Conservation (phyloP, 257 asterid species). For the Petunia secreta region DNA sequence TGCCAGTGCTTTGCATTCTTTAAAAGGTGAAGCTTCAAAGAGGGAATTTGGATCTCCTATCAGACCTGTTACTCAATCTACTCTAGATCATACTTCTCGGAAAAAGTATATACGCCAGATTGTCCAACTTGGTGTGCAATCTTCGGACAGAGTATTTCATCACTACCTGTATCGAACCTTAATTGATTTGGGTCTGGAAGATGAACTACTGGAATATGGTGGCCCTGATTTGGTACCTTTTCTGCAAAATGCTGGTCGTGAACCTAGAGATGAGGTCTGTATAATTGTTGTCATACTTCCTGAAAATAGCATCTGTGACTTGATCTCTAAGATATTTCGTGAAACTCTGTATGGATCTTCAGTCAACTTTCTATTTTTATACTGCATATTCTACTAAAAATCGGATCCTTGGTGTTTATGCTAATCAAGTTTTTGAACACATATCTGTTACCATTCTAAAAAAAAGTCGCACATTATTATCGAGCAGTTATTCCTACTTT, state of each 20-base stretch:
- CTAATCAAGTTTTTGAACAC: background rate
- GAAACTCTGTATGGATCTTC: too few relatives aligned
- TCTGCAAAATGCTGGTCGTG: slow-evolving; percentile 89
- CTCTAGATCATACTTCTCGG: slow-evolving; percentile 78
- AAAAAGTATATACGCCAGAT: slow-evolving; percentile 81
- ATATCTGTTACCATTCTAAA: too few relatives aligned
- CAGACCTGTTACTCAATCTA: slow-evolving; percentile 69
- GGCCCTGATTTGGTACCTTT: slow-evolving; percentile 96
- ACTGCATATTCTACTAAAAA: background rate
- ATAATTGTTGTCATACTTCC: background rate
- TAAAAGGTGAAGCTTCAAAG: slow-evolving; percentile 64
- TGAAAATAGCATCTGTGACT: background rate
- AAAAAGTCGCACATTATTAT: background rate
- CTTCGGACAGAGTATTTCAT: slow-evolving; percentile 83
- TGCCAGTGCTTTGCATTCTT: slow-evolving; percentile 68
- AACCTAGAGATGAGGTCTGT: slow-evolving; percentile 70
- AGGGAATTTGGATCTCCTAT: slow-evolving; percentile 92
- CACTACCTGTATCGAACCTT: slow-evolving; percentile 79
- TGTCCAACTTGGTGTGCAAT: slow-evolving; percentile 93
- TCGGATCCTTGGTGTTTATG: slow-evolving; percentile 1
- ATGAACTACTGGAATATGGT: slow-evolving; percentile 88
- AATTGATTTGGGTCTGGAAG: slow-evolving; percentile 86
- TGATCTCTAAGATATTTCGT: too few relatives aligned
- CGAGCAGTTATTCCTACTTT: slow-evolving; percentile 16
- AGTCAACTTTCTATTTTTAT: slow-evolving; percentile 4